A percentile compares a stretch with the other conserved stretches of the same genome.
phyloP scores from a whole-genome alignment of 83 land plant species.

The Picea abies region DNA sequence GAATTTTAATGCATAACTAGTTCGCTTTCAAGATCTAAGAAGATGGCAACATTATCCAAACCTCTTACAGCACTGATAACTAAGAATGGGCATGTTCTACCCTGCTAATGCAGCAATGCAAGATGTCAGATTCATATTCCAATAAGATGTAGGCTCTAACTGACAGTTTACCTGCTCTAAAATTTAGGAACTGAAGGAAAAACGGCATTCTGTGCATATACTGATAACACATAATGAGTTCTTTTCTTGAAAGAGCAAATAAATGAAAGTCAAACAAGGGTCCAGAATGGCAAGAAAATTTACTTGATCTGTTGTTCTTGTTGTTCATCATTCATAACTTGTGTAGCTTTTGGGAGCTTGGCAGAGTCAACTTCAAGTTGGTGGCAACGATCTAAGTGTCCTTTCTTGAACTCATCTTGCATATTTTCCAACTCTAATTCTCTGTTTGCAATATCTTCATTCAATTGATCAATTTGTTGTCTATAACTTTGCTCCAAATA shows the following conservation, averaged over 20 bases:
- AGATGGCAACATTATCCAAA: no score
- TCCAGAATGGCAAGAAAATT: background rate
- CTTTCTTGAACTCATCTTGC: slow-evolving; percentile 30
- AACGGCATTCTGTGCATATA: no score
- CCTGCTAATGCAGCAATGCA: no score
- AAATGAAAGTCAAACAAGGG: background rate
- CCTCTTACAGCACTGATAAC: no score
- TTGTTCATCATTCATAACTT: slow-evolving; percentile 27
- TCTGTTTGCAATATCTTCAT: slow-evolving; percentile 40
- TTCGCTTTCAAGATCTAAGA: no score
- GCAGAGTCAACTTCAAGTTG: slow-evolving; percentile 59
- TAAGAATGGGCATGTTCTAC: no score
- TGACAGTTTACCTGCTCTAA: no score
- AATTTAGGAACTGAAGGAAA: no score
- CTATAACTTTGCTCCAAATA: slow-evolving; percentile 55
- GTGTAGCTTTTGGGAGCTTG: slow-evolving; percentile 19
- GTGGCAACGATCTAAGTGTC: slow-evolving; percentile 8
- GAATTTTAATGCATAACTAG: no score
- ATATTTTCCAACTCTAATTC: slow-evolving; percentile 57
- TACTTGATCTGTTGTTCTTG: slow-evolving; percentile 29
- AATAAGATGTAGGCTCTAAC: background rate
- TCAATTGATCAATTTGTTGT: slow-evolving; percentile 47
- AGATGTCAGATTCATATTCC: background rate
- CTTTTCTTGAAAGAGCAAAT: no score
- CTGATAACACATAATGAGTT: no score